phyloP scores from a whole-genome alignment of 257 asterid species.

The Scutellaria baicalensis region DNA sequence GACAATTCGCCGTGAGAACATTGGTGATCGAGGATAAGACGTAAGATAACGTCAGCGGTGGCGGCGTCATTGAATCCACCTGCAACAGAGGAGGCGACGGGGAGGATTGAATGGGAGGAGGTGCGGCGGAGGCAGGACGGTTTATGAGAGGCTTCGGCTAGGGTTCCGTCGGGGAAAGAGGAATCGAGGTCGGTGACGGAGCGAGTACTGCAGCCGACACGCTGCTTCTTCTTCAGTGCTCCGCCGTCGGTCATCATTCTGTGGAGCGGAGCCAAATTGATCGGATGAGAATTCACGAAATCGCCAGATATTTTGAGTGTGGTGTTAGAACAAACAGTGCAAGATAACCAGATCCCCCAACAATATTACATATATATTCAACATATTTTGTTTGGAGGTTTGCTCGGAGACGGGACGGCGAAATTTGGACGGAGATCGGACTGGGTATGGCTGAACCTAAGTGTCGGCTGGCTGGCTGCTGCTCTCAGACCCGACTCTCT shows the following conservation, averaged over 20 bases:
- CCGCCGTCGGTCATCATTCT: conserved; percentile 25
- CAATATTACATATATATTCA: no score
- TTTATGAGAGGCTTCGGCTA: conserved; percentile 35
- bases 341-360: no score
- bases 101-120: conserved; percentile 28
- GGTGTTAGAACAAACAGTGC: no score
- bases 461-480: no score
- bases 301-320: no score
- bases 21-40: conserved; percentile 26
- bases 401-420: no score
- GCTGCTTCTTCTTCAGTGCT: conserved; percentile 48
- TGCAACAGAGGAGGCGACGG: conserved; percentile 7
- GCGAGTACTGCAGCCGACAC: conserved; percentile 36
- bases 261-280: conserved; percentile 3
- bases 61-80: conserved; percentile 52
- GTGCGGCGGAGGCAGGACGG: conserved; percentile 31
- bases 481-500: no score
- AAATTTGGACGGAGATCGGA: no score
- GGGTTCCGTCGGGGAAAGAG: conserved; percentile 29
- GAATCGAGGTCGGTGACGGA: conserved; percentile 24
- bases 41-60: conserved; percentile 64
- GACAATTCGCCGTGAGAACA: conserved; percentile 11
- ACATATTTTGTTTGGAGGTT: no score
- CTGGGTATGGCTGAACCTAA: no score
- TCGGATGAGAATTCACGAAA: neutral